Evolutionary conservation across 345 rosid species (phyloP), one percentile per base, ranked within the genome.

Genomic region (Microcos paniculata): DNA sequence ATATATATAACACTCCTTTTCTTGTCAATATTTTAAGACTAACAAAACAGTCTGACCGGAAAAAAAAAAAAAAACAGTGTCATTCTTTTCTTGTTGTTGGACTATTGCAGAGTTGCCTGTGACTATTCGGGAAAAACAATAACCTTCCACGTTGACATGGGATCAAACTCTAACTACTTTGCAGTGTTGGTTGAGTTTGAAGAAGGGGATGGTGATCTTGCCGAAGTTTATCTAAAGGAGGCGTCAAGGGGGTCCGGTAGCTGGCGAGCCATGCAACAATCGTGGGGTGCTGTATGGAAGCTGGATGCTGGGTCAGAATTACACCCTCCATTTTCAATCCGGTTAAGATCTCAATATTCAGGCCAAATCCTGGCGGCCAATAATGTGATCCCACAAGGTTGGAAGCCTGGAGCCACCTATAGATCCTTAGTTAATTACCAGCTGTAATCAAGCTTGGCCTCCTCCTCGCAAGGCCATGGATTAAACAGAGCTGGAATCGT

Each of bases 251-350:
- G 0, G 62, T 12, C 40, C 6, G 45, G 66, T 62, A 63, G 23
- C 10, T 88, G 92, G 92, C 53, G 73, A 46, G 13, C 71, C 42
- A 86, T 88, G 90, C 83, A 78, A 59, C 90, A 84, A 12, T 87
- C 86, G 2, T 88, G 90, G 90, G 92, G 88, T 2, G 90, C 90
- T 0, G 82, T 77, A 1, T 88, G 92, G 92, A 88, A 88, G 85
- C 85, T 86, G 1, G 82, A 86, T 21, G 82, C 86, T 0, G 85
- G 85, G 2, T 33, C 80, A 14, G 80, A 73, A 8, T 14, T 88
- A 40, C 75, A 65, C 13, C 80, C 88, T 6, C 90, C 90, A 8
- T 76, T 88, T 58, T 86, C 92, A 13, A 31, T 85, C 45, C 69
- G 72, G 18, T 49, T 85, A 74, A 82, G 80, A 7, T 80, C 92